These are phyloP conservation scores for Zizania latifolia DNA, from an alignment of 176 grass and related monocot genomes.

Conservation along the genomic window DNA sequence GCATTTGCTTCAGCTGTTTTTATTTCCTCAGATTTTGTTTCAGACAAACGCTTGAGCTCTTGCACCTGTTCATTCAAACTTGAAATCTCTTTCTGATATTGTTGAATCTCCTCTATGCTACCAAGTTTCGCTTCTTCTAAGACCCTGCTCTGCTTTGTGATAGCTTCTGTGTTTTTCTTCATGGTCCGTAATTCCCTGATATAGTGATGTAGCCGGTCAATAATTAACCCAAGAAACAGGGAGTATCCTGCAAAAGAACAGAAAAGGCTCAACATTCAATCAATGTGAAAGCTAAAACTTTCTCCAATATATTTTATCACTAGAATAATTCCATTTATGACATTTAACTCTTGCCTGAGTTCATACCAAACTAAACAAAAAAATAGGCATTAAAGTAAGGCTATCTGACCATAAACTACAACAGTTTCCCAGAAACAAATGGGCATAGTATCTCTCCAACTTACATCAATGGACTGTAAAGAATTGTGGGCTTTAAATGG, in stretches of 20 bases:
- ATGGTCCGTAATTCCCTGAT: conserved; percentile 54
- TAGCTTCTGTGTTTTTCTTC: conserved; percentile 64
- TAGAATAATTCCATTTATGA: background rate
- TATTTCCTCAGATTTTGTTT: conserved; percentile 42
- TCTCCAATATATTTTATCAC: background rate
- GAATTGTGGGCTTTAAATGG: no score
- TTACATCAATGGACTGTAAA: no score
- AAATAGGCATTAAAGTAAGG: background rate
- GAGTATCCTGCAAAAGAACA: conserved; percentile 59
- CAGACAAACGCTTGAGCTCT: conserved; percentile 37
- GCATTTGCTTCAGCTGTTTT: conserved; percentile 52
- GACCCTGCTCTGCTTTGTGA: conserved; percentile 48
- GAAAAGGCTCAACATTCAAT: background rate
- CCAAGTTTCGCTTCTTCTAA: conserved; percentile 69
- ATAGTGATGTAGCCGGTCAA: conserved; percentile 76
- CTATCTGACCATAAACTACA: background rate
- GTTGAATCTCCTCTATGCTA: conserved; percentile 35
- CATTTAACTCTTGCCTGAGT: background rate
- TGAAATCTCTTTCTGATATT: conserved; percentile 42
- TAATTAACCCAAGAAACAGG: conserved; percentile 69
- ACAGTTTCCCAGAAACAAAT: background rate
- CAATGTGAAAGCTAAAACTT: background rate
- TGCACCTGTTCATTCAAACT: conserved; percentile 52
- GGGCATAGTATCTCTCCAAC: background rate
- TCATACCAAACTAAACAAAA: background rate